Base-by-base conservation (phyloP, 129 eudicot species). In the Rutidosis leptorrhynchoides region DNA sequence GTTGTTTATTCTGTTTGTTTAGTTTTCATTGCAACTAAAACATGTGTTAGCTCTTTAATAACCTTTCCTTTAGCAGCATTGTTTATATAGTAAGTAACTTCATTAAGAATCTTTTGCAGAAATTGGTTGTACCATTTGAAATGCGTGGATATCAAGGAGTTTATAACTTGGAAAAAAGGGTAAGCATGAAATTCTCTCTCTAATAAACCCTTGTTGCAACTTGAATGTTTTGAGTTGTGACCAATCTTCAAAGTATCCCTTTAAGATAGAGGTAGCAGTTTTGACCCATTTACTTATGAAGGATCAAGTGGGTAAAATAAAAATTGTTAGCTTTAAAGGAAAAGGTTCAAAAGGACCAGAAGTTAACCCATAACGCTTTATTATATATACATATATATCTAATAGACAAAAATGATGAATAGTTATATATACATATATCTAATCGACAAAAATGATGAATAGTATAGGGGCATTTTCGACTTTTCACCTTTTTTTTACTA, bases 81-180 rank as follows among this genome's bases (percentile, higher is more conserved):
- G n/a, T 53, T 11, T 7, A 3, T 35, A 7, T 46, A 46, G 19
- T 26, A 28, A 57, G 49, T 48, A 24, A 26, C 46, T 24, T 53
- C 14, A 19, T 63, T 33, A 37, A 25, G 33, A 20, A 0, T 14
- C n/a, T 17, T 71, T 45, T 85, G 78, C 86, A 92, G 96, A 92
- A 74, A 77, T 68, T 92, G 57, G 70, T 88, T 17, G 76, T 92
- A 7, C 96, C 98, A 74, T 92, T 92, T 43, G 98, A 92, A 76
- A 92, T 92, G 95, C 87, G 96, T 24, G 98, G 98, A 24, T 74
- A 53, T 65, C 98, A 92, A 80, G 95, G 96, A 53, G 95, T 92
- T 58, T 92, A 88, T 77, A 92, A 92, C 69, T 69, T 92, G 82
- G 95, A 92, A 62, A 86, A 73, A 46, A 92, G 80, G 96, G 98